Evolutionary conservation across 257 asterid genomes (phyloP).

Genomic region (Solanum habrochaites): DNA sequence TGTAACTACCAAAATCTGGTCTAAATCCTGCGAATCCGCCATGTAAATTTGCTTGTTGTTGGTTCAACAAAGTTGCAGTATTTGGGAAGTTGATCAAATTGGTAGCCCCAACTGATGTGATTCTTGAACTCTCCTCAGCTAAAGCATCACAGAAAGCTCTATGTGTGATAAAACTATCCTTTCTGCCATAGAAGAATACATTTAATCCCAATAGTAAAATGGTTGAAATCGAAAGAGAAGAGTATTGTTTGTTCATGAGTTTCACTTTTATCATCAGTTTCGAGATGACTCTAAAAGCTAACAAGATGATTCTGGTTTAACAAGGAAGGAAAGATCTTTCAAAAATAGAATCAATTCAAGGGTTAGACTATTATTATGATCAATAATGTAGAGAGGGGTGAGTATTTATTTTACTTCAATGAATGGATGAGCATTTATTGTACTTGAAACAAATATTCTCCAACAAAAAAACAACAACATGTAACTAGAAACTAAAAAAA

Average conservation of each 20-base stretch:
- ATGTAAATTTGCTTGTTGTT: conserved; percentile 21
- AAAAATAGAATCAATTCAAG: background rate
- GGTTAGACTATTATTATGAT: background rate
- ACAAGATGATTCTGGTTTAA: no score
- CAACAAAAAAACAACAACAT: background rate
- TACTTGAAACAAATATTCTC: background rate
- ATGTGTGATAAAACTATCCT: conserved; percentile 82
- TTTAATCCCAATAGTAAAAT: background rate
- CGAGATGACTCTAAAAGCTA: no score
- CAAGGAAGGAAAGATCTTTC: background rate
- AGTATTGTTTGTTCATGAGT: background rate
- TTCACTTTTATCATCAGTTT: no score
- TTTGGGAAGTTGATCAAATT: conserved; percentile 35
- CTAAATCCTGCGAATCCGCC: conserved; percentile 10
- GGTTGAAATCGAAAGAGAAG: background rate
- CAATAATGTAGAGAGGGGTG: background rate
- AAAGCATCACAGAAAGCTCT: conserved; percentile 91
- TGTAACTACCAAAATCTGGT: conserved; percentile 13
- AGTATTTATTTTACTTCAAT: background rate
- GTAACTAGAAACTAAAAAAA: background rate
- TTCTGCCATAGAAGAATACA: conserved; percentile 23
- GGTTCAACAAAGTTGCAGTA: background rate
- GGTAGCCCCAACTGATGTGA: conserved; percentile 22
- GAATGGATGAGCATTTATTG: background rate
- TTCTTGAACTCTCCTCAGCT: conserved; percentile 61